phyloP scores from a whole-genome alignment of 2,329 filamentous ascomycete species.

The Raffaelea albimanens region DNA sequence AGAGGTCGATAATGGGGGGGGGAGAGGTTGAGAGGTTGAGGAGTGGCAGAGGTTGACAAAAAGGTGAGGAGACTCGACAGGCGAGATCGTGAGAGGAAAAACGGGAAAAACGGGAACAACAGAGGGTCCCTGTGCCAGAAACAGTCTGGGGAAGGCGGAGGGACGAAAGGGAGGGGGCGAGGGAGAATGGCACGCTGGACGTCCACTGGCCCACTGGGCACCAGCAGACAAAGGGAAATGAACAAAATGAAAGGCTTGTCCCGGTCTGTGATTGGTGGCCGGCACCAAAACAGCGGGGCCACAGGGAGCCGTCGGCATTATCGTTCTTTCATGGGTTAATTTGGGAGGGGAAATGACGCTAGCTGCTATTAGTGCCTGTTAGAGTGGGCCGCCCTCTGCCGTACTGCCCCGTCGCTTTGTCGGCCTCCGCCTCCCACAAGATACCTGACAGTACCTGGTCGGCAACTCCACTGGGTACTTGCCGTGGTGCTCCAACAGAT shows the following conservation, averaged over 20 bases:
- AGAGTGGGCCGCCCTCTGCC: neutral
- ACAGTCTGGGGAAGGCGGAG: too few species aligned
- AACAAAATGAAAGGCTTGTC: neutral
- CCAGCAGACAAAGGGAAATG: too few species aligned
- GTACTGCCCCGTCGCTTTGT: too few species aligned
- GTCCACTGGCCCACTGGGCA: too few species aligned
- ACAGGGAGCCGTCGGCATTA: neutral
- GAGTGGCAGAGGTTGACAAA: conserved; percentile 10
- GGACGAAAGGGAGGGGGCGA: too few species aligned
- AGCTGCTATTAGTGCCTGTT: neutral
- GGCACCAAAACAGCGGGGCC: neutral
- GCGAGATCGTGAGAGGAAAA: neutral
- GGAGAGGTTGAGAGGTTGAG: neutral
- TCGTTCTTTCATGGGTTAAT: too few species aligned
- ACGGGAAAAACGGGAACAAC: neutral
- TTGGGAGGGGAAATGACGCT: neutral
- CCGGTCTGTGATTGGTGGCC: neutral
- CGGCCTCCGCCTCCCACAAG: too few species aligned
- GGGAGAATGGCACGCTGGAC: too few species aligned
- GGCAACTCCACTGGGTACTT: too few species aligned
- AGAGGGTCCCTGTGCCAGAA: neutral
- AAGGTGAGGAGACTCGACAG: neutral
- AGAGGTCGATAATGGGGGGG: too few species aligned
- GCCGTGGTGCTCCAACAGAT: too few species aligned
- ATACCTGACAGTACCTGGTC: too few species aligned